A percentile compares a stretch with the other conserved stretches of the same genome.
These are phyloP conservation scores for Euphorbia schlechtendalii DNA, from an alignment of 441 rosid species.

Conservation along the genomic window DNA sequence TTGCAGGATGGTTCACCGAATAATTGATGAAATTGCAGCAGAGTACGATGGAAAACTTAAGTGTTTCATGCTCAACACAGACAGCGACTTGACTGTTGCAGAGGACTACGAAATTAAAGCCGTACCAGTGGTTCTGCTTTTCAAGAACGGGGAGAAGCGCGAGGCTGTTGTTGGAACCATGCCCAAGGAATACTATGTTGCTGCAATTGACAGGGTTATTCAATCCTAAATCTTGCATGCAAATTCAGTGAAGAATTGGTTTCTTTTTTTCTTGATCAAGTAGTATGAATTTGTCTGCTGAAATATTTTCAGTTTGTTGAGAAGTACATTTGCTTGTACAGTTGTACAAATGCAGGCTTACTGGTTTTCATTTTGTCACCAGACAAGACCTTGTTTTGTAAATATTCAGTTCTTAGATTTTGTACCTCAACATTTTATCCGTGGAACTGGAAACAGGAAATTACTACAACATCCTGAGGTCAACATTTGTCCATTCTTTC, in stretches of 20 bases:
- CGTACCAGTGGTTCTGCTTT: conserved; percentile 76
- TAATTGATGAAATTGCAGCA: conserved; percentile 71
- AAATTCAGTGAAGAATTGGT: conserved; percentile 2
- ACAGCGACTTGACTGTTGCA: conserved; percentile 52
- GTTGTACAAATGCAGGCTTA: conserved; percentile 8
- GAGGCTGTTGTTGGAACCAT: conserved; percentile 84
- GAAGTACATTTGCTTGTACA: conserved; percentile 22
- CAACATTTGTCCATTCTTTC: no score
- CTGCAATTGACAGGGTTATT: conserved; percentile 86
- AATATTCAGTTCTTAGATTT: no score
- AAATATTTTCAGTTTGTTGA: conserved; percentile 2
- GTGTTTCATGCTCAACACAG: conserved; percentile 68
- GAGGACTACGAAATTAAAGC: conserved; percentile 76
- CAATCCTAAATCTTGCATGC: conserved; percentile 28
- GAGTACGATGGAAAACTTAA: conserved; percentile 68
- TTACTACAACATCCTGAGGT: no score
- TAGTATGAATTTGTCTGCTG: neutral
- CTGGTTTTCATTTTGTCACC: neutral
- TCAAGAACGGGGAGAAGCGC: conserved; percentile 73
- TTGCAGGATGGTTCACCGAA: conserved; percentile 82
- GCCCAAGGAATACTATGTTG: conserved; percentile 86
- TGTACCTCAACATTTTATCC: no score
- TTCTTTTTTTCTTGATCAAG: neutral
- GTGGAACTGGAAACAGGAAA: no score
- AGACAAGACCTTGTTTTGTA: no score